These are phyloP conservation scores for Biscogniauxia sp. DNA, from an alignment of 2,329 filamentous ascomycete species.

Conservation along the genomic window DNA sequence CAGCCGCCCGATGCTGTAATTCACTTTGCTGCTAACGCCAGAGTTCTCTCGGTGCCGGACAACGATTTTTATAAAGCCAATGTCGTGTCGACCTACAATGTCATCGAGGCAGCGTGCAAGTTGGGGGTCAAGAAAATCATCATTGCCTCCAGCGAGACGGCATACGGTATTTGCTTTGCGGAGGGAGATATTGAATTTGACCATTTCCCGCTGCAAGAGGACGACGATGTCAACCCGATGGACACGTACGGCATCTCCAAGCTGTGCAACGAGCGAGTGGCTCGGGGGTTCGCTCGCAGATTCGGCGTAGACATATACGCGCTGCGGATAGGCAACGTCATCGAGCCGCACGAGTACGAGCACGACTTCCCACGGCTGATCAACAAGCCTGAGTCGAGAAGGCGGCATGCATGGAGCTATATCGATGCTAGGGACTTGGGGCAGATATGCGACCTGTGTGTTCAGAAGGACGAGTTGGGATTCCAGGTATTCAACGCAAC, in stretches of 20 bases:
- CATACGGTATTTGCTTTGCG: constrained; percentile 60
- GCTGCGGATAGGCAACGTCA: constrained; percentile 58
- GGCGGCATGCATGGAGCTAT: constrained; percentile 61
- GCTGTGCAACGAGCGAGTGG: constrained; percentile 56
- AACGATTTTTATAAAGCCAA: constrained; percentile 58
- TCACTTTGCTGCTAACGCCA: constrained; percentile 58
- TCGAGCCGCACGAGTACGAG: constrained; percentile 60
- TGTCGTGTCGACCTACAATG: constrained; percentile 56
- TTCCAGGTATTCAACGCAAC: constrained; percentile 66
- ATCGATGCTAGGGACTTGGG: constrained; percentile 61
- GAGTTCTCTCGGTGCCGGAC: constrained; percentile 61
- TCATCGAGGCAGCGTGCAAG: constrained; percentile 62
- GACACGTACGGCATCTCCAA: constrained; percentile 62
- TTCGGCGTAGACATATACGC: constrained; percentile 59
- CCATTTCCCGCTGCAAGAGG: constrained; percentile 58
- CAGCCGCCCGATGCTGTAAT: constrained; percentile 58
- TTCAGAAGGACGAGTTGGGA: constrained; percentile 53
- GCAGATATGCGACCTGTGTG: constrained; percentile 55
- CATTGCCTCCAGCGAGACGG: constrained; percentile 57
- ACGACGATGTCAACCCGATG: constrained; percentile 58
- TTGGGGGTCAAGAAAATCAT: constrained; percentile 61
- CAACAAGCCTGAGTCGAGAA: constrained; percentile 46
- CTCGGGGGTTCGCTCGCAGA: constrained; percentile 53
- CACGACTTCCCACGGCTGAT: constrained; percentile 51
- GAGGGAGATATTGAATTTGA: constrained; percentile 57